These are phyloP conservation scores for Lipomyces starkeyi DNA, from an alignment of 805 yeast species.

Conservation along the genomic window DNA sequence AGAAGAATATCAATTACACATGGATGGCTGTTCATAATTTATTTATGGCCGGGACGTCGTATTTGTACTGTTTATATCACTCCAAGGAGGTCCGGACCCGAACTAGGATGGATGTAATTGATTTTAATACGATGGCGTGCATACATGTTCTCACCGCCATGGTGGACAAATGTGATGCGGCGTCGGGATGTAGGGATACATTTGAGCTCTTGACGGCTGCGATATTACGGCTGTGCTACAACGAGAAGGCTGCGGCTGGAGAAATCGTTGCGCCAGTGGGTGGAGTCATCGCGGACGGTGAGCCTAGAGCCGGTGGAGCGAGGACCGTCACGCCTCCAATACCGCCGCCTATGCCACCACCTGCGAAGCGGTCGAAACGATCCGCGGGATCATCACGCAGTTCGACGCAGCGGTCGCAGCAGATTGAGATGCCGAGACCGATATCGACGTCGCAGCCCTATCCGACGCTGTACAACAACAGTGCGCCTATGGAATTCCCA, in stretches of 20 bases:
- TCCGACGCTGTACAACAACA: conserved; percentile 6
- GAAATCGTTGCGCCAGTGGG: conserved; percentile 31
- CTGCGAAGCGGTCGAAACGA: conserved; percentile 32
- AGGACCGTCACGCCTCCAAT: conserved; percentile 33
- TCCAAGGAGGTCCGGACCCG: conserved; percentile 58
- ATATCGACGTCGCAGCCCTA: not conserved
- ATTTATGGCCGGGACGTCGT: conserved; percentile 88
- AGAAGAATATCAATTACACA: conserved; percentile 73
- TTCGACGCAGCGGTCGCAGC: conserved; percentile 15
- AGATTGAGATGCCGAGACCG: conserved; percentile 2
- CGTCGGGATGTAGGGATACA: conserved; percentile 70
- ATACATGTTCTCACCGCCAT: conserved; percentile 64
- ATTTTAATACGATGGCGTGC: conserved; percentile 51
- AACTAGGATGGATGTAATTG: conserved; percentile 57
- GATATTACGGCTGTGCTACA: conserved; percentile 57
- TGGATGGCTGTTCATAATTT: conserved; percentile 93
- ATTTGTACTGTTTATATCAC: conserved; percentile 75
- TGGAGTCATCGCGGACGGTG: conserved; percentile 14
- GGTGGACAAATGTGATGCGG: conserved; percentile 78
- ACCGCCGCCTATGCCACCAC: conserved; percentile 37
- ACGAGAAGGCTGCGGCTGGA: conserved; percentile 42
- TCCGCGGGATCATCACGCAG: conserved; percentile 16
- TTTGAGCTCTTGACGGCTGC: conserved; percentile 76
- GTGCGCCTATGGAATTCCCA: conserved; percentile 5
- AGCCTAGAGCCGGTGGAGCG: conserved; percentile 7